These are phyloP conservation scores for Gymnopus androsaceus DNA, from an alignment of 1,284 basidiomycete species.

Conservation along the genomic window DNA sequence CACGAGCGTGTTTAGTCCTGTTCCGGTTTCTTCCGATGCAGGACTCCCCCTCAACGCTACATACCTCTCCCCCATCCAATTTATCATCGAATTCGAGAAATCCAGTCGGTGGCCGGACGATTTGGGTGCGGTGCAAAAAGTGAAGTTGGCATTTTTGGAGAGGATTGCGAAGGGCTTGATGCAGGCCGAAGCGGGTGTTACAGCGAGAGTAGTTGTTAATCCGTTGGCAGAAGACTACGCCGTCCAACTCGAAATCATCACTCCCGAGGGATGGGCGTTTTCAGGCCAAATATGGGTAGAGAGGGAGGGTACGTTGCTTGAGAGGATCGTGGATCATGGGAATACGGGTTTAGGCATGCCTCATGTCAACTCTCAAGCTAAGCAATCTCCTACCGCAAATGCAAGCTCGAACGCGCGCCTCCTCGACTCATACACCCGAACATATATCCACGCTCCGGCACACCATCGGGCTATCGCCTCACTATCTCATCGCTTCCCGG, in stretches of 20 bases:
- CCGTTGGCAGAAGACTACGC: conserved; percentile 62
- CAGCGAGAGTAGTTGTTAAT: conserved; percentile 61
- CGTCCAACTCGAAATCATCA: conserved; percentile 76
- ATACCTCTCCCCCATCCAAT: conserved; percentile 70
- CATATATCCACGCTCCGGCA: conserved; percentile 78
- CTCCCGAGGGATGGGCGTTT: conserved; percentile 88
- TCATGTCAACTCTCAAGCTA: conserved; percentile 42
- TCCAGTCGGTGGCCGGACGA: conserved; percentile 97
- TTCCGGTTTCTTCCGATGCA: conserved; percentile 48
- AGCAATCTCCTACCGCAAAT: conserved; percentile 57
- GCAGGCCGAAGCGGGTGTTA: conserved; percentile 42
- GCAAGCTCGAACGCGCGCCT: conserved; percentile 68
- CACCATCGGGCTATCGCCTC: conserved; percentile 87
- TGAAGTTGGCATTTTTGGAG: conserved; percentile 93
- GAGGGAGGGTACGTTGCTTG: conserved; percentile 79
- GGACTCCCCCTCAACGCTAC: conserved; percentile 58
- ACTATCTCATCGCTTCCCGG: conserved; percentile 78
- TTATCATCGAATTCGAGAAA: conserved; percentile 86
- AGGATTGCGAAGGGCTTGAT: conserved; percentile 69
- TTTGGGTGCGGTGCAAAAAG: conserved; percentile 88
- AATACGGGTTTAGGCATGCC: conserved; percentile 37
- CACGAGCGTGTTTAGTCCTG: conserved; percentile 79
- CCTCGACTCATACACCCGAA: conserved; percentile 63
- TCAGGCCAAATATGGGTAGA: conserved; percentile 85
- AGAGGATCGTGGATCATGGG: conserved; percentile 67